phyloP scores from a whole-genome alignment of 1,284 basidiomycete genomes.

The Amylostereum areolatum region DNA sequence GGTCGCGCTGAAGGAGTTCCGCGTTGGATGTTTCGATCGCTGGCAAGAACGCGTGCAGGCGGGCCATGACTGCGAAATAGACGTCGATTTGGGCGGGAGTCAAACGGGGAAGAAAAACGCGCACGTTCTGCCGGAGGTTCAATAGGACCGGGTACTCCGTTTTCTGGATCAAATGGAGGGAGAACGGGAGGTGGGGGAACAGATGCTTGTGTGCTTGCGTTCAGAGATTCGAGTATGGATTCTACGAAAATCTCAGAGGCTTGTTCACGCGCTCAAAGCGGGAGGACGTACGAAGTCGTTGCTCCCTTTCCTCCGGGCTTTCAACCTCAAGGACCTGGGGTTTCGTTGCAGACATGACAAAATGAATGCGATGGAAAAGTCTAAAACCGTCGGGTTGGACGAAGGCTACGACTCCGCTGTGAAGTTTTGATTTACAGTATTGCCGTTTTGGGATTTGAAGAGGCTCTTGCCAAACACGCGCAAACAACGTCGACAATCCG shows the following conservation, averaged over 20 bases:
- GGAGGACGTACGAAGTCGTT: conserved; percentile 25
- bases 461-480: too few relatives aligned
- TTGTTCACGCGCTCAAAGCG: background rate
- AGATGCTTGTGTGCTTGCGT: conserved; percentile 7
- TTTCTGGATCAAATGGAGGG: conserved; percentile 22
- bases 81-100: conserved; percentile 1
- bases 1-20: conserved; percentile 40
- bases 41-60: conserved; percentile 60
- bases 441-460: too few relatives aligned
- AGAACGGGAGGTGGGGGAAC: background rate
- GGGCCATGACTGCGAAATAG: conserved; percentile 43
- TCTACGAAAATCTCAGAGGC: conserved; percentile 13
- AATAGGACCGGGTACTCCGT: conserved; percentile 20
- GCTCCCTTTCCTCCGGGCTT: conserved; percentile 25
- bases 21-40: conserved; percentile 57
- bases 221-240: conserved; percentile 20
- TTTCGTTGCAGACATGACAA: background rate
- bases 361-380: background rate
- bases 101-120: conserved; percentile 12
- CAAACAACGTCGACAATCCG: too few relatives aligned
- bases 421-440: too few relatives aligned
- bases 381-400: background rate
- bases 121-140: conserved; percentile 26
- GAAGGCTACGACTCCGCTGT: background rate
- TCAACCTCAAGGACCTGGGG: conserved; percentile 26